phyloP scores from a whole-genome alignment of 2,329 filamentous ascomycete genomes.

The Amauroascus verrucosus region DNA sequence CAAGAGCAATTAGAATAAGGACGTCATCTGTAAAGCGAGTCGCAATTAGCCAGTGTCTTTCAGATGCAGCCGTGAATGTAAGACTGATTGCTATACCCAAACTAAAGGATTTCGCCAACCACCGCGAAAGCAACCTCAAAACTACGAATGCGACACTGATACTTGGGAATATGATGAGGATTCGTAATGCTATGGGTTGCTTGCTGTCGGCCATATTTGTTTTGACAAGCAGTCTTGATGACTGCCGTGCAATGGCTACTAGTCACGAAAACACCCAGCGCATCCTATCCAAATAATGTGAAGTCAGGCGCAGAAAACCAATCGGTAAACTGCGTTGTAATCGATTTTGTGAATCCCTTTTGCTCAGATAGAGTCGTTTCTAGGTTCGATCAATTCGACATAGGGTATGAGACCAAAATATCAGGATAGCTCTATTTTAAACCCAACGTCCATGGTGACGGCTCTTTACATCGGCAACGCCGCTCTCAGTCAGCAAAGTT shows the following conservation, averaged over 20 bases:
- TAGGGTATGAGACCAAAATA: background rate
- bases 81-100: no score
- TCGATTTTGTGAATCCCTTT: no score
- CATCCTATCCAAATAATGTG: background rate
- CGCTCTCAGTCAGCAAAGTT: background rate
- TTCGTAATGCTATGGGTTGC: slow-evolving; percentile 3
- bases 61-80: background rate
- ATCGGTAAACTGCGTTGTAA: background rate
- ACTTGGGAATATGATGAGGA: slow-evolving; percentile 10
- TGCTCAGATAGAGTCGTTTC: no score
- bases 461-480: background rate
- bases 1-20: slow-evolving; percentile 10
- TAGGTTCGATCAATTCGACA: no score
- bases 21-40: slow-evolving; percentile 9
- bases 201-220: background rate
- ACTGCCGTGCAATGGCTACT: background rate
- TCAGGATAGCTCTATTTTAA: background rate
- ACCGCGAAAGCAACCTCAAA: slow-evolving; percentile 9
- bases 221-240: background rate
- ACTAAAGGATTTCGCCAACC: slow-evolving; percentile 6
- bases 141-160: slow-evolving; percentile 9
- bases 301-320: background rate
- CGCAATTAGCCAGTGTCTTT: background rate
- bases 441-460: background rate
- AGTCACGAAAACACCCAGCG: background rate